Evolutionary conservation across 345 rosid genomes (phyloP), one percentile per base, ranked within the genome.

Genomic region (Citrus medica): DNA sequence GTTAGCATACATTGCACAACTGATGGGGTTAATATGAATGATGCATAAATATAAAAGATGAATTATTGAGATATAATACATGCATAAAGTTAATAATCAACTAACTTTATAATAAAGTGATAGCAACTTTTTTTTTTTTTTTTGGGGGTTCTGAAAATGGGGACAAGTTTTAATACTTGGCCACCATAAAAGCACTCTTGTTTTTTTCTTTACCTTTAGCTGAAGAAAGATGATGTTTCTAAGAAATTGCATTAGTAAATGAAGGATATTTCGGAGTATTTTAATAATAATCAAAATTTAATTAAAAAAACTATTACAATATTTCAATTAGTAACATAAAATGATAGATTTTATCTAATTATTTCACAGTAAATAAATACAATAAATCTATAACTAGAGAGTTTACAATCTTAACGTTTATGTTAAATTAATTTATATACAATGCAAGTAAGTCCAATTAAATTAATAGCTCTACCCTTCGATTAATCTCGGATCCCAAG

Each of bases 51-150:
- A 40, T 79, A 58, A 67, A 56, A 67, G 73, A 59, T 66, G 17
- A 61, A 53, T 53, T 51, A 61, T 46, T 71, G 42, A 28, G 24
- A 67, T 46, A 27, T 56, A 37, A 56, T 24, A 67, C 51, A 13
- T 46, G 17, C 51, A 12, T 46, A 46, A 46, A 46, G 51, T 58
- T 30, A 73, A 73, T 42, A 37, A 21, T 67, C 58, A 55, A 21
- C 51, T 9, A 66, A 67, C 69, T 58, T 74, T 60, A 55, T 56
- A 37, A 56, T 19, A 74, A 79, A 74, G 74, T 61, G 74, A 0
- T 16, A 28, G 69, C 33, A 7, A 59, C 74, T 17, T 59, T 67
- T 74, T 42, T 17, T 51, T 51, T 30, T 0, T 48, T 48, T 48
- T 16, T 48, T 40, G 2, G 3, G 2, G 12, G 3, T 5, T 58